phyloP scores from a whole-genome alignment of 1,284 basidiomycete species.

The Heimioporus punctisporus region DNA sequence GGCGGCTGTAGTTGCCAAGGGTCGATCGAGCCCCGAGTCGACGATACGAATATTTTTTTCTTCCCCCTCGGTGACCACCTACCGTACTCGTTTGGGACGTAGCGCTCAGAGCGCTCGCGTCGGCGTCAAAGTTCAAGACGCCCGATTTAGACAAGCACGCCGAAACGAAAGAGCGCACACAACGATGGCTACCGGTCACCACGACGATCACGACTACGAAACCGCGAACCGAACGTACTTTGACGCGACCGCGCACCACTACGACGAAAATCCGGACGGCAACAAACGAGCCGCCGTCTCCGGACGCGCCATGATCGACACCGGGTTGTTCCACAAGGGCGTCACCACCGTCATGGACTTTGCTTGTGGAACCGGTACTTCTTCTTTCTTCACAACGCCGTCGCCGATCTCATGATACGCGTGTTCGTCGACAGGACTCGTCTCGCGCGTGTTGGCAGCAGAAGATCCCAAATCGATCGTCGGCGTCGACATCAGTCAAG shows the following conservation, averaged over 20 bases:
- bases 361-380: conserved; percentile 68
- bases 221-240: conserved; percentile 25
- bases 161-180: too few relatives aligned
- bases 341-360: conserved; percentile 65
- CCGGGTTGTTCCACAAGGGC: conserved; percentile 55
- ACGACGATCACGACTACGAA: conserved; percentile 5
- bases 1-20: too few relatives aligned
- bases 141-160: too few relatives aligned
- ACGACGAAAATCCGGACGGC: conserved; percentile 29
- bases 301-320: conserved; percentile 42
- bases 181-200: too few relatives aligned
- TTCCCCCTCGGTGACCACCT: too few relatives aligned
- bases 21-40: too few relatives aligned
- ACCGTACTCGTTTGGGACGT: too few relatives aligned
- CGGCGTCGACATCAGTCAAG: conserved; percentile 72
- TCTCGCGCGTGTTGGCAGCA: conserved; percentile 57
- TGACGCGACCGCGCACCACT: conserved; percentile 20
- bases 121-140: too few relatives aligned
- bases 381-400: not conserved
- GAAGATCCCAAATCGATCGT: conserved; percentile 55
- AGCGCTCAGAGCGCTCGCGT: too few relatives aligned
- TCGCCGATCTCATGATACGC: not conserved
- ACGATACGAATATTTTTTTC: too few relatives aligned
- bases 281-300: conserved; percentile 35
- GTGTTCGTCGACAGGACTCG: conserved; percentile 43